These are phyloP conservation scores for Lactifluus pinguis DNA, from an alignment of 768 basidiomycete genomes.

Conservation along the genomic window DNA sequence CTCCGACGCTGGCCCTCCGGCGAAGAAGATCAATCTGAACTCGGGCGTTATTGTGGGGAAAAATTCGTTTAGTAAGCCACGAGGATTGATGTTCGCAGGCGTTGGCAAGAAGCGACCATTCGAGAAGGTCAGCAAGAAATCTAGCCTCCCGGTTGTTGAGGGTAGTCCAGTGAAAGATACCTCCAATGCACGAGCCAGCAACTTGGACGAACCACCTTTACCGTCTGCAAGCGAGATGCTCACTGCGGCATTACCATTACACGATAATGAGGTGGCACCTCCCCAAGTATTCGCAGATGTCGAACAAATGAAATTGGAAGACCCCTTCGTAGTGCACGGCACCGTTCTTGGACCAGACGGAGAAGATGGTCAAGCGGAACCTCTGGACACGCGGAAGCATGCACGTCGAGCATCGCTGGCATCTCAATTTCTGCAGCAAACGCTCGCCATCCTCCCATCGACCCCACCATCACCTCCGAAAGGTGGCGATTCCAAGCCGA, in stretches of 20 bases:
- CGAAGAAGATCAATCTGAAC: conserved; percentile 19
- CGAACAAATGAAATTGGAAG: conserved; percentile 8
- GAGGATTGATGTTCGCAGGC: conserved; percentile 18
- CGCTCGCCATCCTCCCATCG: conserved; percentile 42
- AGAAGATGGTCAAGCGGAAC: conserved; percentile 7
- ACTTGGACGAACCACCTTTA: background rate
- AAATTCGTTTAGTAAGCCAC: conserved; percentile 1
- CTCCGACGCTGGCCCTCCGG: background rate
- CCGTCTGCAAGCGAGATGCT: background rate
- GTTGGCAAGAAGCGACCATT: conserved; percentile 21
- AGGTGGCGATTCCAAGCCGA: conserved; percentile 15
- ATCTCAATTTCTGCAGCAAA: conserved; percentile 53
- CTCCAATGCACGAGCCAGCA: background rate
- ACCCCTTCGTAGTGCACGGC: conserved; percentile 7
- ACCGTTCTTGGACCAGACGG: background rate
- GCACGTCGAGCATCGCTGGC: conserved; percentile 49
- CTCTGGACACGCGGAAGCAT: conserved; percentile 26
- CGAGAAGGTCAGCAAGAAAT: conserved; percentile 34
- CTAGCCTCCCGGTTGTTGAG: conserved; percentile 35
- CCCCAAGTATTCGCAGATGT: background rate
- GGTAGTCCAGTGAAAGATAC: conserved; percentile 39
- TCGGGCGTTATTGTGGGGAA: conserved; percentile 22
- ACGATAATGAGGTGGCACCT: background rate
- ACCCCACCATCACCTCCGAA: conserved; percentile 26
- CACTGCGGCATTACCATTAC: background rate